These are phyloP conservation scores for Fusarium kyushuense DNA, from an alignment of 2,329 filamentous ascomycete species.

Conservation along the genomic window DNA sequence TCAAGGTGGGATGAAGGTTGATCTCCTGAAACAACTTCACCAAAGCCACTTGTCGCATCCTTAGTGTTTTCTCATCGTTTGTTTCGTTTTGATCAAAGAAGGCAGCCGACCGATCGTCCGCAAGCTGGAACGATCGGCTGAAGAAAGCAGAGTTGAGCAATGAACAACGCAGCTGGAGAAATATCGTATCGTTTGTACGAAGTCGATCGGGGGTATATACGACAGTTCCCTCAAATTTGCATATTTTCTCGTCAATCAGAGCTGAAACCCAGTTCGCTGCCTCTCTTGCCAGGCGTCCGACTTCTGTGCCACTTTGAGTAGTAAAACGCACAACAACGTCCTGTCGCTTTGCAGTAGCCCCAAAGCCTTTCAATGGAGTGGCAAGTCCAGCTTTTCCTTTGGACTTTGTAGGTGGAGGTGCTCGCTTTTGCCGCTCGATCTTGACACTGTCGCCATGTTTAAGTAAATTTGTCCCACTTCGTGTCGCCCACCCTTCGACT, in stretches of 20 bases:
- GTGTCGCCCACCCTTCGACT: constrained; percentile 90
- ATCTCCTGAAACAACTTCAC: constrained; percentile 92
- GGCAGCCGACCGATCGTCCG: constrained; percentile 77
- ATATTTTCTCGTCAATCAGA: constrained; percentile 89
- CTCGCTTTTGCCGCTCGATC: constrained; percentile 86
- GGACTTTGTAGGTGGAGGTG: constrained; percentile 61
- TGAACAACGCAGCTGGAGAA: constrained; percentile 85
- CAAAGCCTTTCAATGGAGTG: constrained; percentile 54
- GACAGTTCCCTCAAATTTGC: constrained; percentile 86
- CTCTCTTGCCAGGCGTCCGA: constrained; percentile 89
- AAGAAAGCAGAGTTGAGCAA: constrained; percentile 81
- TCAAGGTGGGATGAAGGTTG: constrained; percentile 79
- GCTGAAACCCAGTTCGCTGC: constrained; percentile 92
- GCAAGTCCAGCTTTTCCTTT: constrained; percentile 57
- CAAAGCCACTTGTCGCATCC: constrained; percentile 86
- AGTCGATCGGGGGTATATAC: constrained; percentile 89
- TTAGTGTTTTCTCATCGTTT: constrained; percentile 82
- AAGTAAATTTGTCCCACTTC: constrained; percentile 80
- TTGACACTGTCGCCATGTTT: constrained; percentile 85
- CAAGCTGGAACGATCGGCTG: constrained; percentile 66
- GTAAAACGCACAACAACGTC: constrained; percentile 95
- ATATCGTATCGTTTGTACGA: constrained; percentile 93
- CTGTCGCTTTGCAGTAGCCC: constrained; percentile 72
- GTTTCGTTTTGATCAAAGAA: constrained; percentile 90
- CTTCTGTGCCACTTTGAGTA: constrained; percentile 80